phyloP scores from a whole-genome alignment of 192 early-diverging fungal species.

The Phycomyces blakesleeanus region DNA sequence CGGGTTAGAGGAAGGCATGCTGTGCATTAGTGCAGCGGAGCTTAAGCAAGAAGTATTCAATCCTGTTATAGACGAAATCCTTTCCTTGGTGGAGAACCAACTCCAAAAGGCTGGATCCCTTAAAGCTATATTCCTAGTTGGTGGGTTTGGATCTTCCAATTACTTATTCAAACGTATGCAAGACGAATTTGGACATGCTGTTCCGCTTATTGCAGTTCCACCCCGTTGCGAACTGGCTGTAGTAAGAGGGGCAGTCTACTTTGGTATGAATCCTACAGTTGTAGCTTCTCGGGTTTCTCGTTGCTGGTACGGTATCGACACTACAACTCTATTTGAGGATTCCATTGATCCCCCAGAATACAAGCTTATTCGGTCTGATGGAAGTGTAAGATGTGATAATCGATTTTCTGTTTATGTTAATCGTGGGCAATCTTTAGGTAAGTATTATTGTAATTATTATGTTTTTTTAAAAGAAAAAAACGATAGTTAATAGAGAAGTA shows the following conservation, averaged over 20 bases:
- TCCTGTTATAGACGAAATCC: constrained; percentile 30
- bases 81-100: too few relatives aligned
- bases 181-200: constrained; percentile 40
- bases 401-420: constrained; percentile 50
- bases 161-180: constrained; percentile 48
- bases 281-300: constrained; percentile 46
- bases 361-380: constrained; percentile 46
- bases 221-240: constrained; percentile 51
- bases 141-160: constrained; percentile 52
- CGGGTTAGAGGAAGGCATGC: constrained; percentile 38
- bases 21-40: constrained; percentile 38
- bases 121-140: constrained; percentile 48
- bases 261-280: constrained; percentile 48
- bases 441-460: background rate
- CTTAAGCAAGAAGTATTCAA: constrained; percentile 49
- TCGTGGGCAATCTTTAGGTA: constrained; percentile 31
- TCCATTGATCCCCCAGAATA: constrained; percentile 45
- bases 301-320: constrained; percentile 51
- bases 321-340: constrained; percentile 49
- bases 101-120: too few relatives aligned
- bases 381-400: constrained; percentile 50
- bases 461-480: too few relatives aligned
- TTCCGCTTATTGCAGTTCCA: constrained; percentile 49
- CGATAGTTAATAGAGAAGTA: background rate
- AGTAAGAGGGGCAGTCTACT: constrained; percentile 49